A percentile compares a stretch with the other conserved stretches of the same genome.
These are phyloP conservation scores for Golubevia pallescens DNA, from an alignment of 1,284 basidiomycete genomes.

Conservation along the genomic window DNA sequence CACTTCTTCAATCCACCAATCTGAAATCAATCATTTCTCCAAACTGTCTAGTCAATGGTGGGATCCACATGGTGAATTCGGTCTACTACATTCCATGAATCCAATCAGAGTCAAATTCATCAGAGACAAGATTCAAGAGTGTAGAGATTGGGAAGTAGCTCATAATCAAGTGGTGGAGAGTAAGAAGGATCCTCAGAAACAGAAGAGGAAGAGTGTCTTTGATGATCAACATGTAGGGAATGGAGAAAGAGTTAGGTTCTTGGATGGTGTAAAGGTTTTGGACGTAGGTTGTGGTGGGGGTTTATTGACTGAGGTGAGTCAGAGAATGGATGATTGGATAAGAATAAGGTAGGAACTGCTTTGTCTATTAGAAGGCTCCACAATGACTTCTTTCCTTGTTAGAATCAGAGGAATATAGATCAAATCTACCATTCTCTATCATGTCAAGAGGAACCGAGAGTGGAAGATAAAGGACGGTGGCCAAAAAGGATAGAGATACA, in stretches of 20 bases:
- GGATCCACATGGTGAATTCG: conserved; percentile 92
- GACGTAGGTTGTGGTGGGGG: conserved; percentile 97
- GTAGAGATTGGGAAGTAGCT: conserved; percentile 49
- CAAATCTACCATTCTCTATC: too few relatives aligned
- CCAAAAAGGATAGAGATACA: too few relatives aligned
- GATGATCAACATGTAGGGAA: too few relatives aligned
- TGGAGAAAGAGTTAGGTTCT: not conserved
- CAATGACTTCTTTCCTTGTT: too few relatives aligned
- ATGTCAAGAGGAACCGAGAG: too few relatives aligned
- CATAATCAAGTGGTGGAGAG: conserved; percentile 17
- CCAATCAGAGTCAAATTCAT: conserved; percentile 85
- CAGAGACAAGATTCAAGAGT: conserved; percentile 72
- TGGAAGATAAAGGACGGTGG: too few relatives aligned
- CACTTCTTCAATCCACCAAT: too few relatives aligned
- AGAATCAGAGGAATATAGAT: too few relatives aligned
- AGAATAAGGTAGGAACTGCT: too few relatives aligned
- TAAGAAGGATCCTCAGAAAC: not conserved
- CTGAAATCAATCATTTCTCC: conserved; percentile 94
- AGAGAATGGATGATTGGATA: too few relatives aligned
- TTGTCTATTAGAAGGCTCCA: too few relatives aligned
- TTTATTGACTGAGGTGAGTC: conserved; percentile 81
- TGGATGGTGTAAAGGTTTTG: conserved; percentile 72
- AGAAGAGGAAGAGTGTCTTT: not conserved
- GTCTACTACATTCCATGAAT: conserved; percentile 92
- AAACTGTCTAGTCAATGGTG: conserved; percentile 92